Percentiles rank a stretch among this genome's conserved stretches.
Evolutionary conservation across 345 rosid genomes (phyloP).

Genomic region (Aquilaria malaccensis): DNA sequence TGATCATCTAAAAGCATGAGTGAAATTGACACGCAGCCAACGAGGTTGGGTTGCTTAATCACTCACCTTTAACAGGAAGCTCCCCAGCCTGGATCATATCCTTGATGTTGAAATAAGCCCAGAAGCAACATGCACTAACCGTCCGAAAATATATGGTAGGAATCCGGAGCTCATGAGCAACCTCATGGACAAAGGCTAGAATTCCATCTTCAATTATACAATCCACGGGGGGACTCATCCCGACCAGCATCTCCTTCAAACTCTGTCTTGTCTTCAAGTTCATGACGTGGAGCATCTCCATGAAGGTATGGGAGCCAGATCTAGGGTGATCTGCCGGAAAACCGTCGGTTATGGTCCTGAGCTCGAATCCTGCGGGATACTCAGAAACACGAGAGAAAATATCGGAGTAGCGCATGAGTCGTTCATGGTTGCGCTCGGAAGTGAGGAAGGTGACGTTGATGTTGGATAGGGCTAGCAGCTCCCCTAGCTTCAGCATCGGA

Average conservation of each 20-base stretch:
- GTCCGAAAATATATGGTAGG: constrained; percentile 31
- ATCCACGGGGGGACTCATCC: constrained; percentile 10
- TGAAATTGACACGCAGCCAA: too few relatives aligned
- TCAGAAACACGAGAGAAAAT: constrained; percentile 25
- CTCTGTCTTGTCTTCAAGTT: neutral
- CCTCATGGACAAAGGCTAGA: constrained; percentile 22
- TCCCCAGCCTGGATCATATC: constrained; percentile 30
- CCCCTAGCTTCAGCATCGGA: constrained; percentile 59
- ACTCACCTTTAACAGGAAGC: constrained; percentile 34
- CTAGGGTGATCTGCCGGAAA: constrained; percentile 24
- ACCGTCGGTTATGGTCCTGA: constrained; percentile 22
- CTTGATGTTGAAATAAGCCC: constrained; percentile 27
- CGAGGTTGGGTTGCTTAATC: too few relatives aligned
- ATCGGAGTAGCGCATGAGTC: constrained; percentile 17
- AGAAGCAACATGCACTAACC: constrained; percentile 21
- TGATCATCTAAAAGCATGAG: too few relatives aligned
- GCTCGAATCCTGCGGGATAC: constrained; percentile 21
- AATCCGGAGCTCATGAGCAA: constrained; percentile 25
- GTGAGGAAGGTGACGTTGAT: constrained; percentile 53
- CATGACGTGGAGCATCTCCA: constrained; percentile 16
- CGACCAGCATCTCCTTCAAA: constrained; percentile 17
- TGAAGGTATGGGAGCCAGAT: neutral
- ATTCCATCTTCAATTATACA: constrained; percentile 38
- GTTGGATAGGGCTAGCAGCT: constrained; percentile 37
- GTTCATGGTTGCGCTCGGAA: constrained; percentile 26